Base-by-base conservation (phyloP, 1,139 yeast genomes). In the Yamadazyma spencermartinsiae region DNA sequence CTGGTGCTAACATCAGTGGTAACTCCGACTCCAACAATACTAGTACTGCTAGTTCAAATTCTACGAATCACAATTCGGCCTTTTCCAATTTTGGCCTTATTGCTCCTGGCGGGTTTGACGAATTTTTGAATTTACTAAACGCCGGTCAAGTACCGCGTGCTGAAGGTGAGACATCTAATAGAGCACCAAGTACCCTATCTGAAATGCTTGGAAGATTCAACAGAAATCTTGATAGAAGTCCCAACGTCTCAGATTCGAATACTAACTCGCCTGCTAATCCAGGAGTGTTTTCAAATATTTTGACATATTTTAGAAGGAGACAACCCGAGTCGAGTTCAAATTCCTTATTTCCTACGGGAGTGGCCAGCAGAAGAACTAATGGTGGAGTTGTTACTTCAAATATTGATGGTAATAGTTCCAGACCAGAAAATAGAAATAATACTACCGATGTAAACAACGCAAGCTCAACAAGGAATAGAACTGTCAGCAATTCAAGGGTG, bases 351-450 rank as follows among this genome's bases (percentile, higher is more conserved):
- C 74, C 77, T 0, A 51, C 69, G 3, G 82, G 82, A 0, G 74
- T 79, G 15, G 59, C 73, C 2, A 76, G 82, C 46, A 63, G 78
- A 49, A 60, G 84, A 50, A 72, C 78, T 0, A 55, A 65, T 1
- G 49, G 52, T 37, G 82, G 82, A 0, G 76, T 77, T 2, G 72
- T 64, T 25, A 75, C 80, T 1, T 52, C 46, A 13, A 37, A 34
- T 30, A 43, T 45, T 14, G 44, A 41, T 18, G 33, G 12, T 33
- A 13, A 31, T 16, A 19, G 21, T n/a, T n/a, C n/a, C n/a, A n/a
- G n/a, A n/a, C n/a, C n/a, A n/a, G n/a, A n/a, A n/a, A n/a, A n/a
- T n/a, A n/a, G n/a, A n/a, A n/a, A n/a, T n/a, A n/a, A n/a, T n/a
- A n/a, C n/a, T n/a, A n/a, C n/a, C n/a, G 31, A 30, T 13, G 6